phyloP scores from a whole-genome alignment of 2,329 filamentous ascomycete species.

The Clarireedia homoeocarpa region DNA sequence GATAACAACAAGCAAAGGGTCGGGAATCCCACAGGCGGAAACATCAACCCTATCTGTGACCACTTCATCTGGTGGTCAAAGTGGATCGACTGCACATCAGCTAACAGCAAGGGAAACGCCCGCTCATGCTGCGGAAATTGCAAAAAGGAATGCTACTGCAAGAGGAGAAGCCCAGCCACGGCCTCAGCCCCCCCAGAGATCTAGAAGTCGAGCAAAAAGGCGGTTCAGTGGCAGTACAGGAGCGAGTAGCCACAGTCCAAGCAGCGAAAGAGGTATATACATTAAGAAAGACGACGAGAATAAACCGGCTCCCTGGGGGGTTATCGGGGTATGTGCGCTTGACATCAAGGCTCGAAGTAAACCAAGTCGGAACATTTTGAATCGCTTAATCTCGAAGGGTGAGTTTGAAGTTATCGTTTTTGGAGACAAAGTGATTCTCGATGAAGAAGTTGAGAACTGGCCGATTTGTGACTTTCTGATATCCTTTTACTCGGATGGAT shows the following conservation, averaged over 20 bases:
- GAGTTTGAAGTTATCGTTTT: conserved; percentile 98
- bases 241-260: conserved; percentile 74
- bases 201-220: conserved; percentile 62
- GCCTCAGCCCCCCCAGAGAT: conserved; percentile 42
- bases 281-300: conserved; percentile 49
- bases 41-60: conserved; percentile 45
- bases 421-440: conserved; percentile 96
- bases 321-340: conserved; percentile 89
- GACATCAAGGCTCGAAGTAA: conserved; percentile 96
- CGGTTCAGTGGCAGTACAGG: conserved; percentile 75
- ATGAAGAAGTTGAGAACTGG: conserved; percentile 96
- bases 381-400: conserved; percentile 77
- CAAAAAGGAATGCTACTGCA: conserved; percentile 26
- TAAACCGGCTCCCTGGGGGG: conserved; percentile 53
- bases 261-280: conserved; percentile 55
- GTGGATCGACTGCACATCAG: conserved; percentile 37
- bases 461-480: conserved; percentile 89
- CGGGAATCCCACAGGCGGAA: conserved; percentile 37
- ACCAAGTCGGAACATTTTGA: conserved; percentile 92
- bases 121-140: conserved; percentile 25
- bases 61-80: conserved; percentile 41
- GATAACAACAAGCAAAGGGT: conserved; percentile 15
- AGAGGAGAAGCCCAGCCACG: conserved; percentile 26
- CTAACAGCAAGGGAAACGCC: conserved; percentile 32
- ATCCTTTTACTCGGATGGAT: conserved; percentile 97